phyloP scores from a whole-genome alignment of 2,329 filamentous ascomycete genomes.

The Clathrospora elynae region DNA sequence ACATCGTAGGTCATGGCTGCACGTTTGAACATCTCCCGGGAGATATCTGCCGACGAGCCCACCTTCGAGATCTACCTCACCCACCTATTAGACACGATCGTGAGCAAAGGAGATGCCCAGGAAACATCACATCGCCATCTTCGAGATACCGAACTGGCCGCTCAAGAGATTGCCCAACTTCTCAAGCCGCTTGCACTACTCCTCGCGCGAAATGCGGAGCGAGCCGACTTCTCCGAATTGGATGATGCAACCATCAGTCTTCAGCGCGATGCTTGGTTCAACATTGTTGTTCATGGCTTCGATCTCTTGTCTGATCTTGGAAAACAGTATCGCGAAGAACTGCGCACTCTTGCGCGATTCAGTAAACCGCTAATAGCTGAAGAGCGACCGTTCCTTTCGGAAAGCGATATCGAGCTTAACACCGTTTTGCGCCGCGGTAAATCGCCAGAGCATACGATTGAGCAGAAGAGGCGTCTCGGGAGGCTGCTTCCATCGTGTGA shows the following conservation, averaged over 20 bases:
- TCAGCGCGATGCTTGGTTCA: conserved; percentile 95
- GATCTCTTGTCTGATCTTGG: conserved; percentile 74
- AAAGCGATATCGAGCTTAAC: conserved; percentile 96
- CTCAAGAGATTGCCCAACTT: conserved; percentile 84
- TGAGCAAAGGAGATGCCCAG: conserved; percentile 86
- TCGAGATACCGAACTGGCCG: conserved; percentile 79
- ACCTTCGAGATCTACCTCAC: conserved; percentile 83
- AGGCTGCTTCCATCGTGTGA: conserved; percentile 77
- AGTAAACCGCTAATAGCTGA: conserved; percentile 87
- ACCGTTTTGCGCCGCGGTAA: conserved; percentile 87
- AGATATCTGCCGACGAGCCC: conserved; percentile 69
- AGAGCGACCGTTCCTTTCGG: conserved; percentile 84
- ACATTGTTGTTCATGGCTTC: conserved; percentile 93
- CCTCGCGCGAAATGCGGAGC: conserved; percentile 61
- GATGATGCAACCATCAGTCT: conserved; percentile 64
- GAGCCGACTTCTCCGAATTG: conserved; percentile 65
- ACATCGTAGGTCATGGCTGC: conserved; percentile 71
- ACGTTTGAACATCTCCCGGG: conserved; percentile 75
- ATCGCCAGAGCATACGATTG: conserved; percentile 74
- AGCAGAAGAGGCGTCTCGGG: conserved; percentile 79
- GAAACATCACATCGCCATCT: conserved; percentile 72
- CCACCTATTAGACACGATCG: conserved; percentile 81
- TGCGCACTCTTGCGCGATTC: conserved; percentile 83
- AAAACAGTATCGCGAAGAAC: conserved; percentile 73
- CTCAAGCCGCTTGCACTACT: conserved; percentile 86